Evolutionary conservation across 345 rosid species (phyloP).

Genomic region (Gossypium herbaceum): DNA sequence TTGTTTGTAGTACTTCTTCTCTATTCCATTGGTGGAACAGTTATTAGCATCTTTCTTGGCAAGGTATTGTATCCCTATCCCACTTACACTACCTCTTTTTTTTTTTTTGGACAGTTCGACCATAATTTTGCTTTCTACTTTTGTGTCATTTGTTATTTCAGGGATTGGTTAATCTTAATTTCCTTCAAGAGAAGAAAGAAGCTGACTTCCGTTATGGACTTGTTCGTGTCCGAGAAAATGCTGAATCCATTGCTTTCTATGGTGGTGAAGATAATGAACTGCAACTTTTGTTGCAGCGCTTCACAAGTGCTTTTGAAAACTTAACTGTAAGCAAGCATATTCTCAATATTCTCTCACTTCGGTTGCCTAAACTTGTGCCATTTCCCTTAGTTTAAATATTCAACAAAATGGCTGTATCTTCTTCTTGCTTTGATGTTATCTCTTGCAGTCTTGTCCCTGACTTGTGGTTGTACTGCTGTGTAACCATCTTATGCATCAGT

Average conservation of each 20-base stretch:
- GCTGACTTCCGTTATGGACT: conserved; percentile 97
- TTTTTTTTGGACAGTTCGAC: neutral
- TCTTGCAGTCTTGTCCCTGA: neutral
- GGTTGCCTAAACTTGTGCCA: neutral
- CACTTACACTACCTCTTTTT: neutral
- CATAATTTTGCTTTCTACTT: neutral
- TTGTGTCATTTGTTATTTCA: conserved; percentile 29
- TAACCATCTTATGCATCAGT: neutral
- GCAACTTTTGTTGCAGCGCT: conserved; percentile 84
- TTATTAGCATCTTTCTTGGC: conserved; percentile 75
- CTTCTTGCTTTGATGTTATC: neutral
- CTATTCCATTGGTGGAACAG: conserved; percentile 88
- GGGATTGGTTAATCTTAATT: conserved; percentile 85
- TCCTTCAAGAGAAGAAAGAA: conserved; percentile 97
- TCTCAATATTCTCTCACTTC: conserved; percentile 20
- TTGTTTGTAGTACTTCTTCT: conserved; percentile 71
- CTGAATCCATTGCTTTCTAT: conserved; percentile 94
- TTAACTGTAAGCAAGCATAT: conserved; percentile 48
- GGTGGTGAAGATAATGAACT: conserved; percentile 89
- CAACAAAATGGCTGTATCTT: neutral
- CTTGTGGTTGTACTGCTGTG: neutral
- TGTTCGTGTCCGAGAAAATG: conserved; percentile 94
- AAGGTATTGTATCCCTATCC: conserved; percentile 39
- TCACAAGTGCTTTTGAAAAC: conserved; percentile 81
- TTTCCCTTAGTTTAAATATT: neutral